Base-by-base conservation (phyloP, 441 rosid species). In the Erysimum pusillum region DNA sequence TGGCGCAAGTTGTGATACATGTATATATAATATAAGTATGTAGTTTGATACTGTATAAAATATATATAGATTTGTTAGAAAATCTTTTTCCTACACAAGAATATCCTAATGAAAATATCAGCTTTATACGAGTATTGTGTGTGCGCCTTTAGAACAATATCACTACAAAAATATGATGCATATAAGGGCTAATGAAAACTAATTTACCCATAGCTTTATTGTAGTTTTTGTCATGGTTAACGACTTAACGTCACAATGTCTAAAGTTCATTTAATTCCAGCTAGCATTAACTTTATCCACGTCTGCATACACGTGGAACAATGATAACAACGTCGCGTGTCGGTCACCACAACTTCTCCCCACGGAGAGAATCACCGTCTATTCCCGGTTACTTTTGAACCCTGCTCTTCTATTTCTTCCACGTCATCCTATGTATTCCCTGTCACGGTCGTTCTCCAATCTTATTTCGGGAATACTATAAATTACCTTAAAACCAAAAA, bases 401-500 rank as follows among this genome's bases (percentile, higher is more conserved):
- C 34, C n/a, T 45, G 28, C 22, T 74, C 35, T 46, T 41, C 44
- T 9, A 5, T 13, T 18, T 32, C 72, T 48, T 60, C 74, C 79
- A 59, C 38, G 79, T 75, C 73, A 48, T 75, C 15, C 25, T 51
- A 12, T 18, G 70, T 63, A 9, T 64, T 64, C 58, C 58, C 59
- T 65, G 60, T 48, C 78, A 13, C 42, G 66, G 61, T 5, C 61
- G 17, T 46, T 66, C 54, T 67, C 59, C 42, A 51, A 44, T 42
- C 63, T 72, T 34, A 49, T 34, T 66, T 59, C 54, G 36, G 35
- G 20, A 38, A 64, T 60, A 52, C 69, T 71, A 71, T 77, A 71
- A 58, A 65, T n/a, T 17, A 59, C 10, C 17, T 9, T 1, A 0
- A 32, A 28, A 39, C 32, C 13, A 34, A 39, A 31, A 31, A 13